A percentile compares a stretch with the other conserved stretches of the same genome.
Evolutionary conservation across 192 early-diverging fungal species (phyloP).

Genomic region (Umbelopsis vinacea): DNA sequence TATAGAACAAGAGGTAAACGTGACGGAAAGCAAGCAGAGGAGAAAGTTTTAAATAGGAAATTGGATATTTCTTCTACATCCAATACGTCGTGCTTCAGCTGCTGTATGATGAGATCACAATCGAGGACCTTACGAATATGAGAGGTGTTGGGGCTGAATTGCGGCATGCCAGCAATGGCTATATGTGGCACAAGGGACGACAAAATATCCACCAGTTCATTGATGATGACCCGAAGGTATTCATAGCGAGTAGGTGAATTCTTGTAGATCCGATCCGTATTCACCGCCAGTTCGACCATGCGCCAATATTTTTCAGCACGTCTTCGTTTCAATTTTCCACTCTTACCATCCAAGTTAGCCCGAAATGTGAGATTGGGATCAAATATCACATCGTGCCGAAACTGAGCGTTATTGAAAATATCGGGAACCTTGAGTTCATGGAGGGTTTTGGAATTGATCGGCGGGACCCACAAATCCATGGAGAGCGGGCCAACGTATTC

Average conservation of each 20-base stretch:
- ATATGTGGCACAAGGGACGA: slow-evolving; percentile 58
- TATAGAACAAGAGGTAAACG: slow-evolving; percentile 55
- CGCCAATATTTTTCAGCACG: slow-evolving; percentile 75
- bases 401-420: slow-evolving; percentile 83
- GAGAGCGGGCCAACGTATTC: not conserved
- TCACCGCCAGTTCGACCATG: slow-evolving; percentile 62
- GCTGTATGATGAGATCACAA: slow-evolving; percentile 58
- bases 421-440: slow-evolving; percentile 82
- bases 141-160: slow-evolving; percentile 41
- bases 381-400: slow-evolving; percentile 90
- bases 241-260: slow-evolving; percentile 29
- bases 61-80: slow-evolving; percentile 59
- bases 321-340: slow-evolving; percentile 64
- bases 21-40: slow-evolving; percentile 55
- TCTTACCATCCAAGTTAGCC: slow-evolving; percentile 78
- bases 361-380: slow-evolving; percentile 91
- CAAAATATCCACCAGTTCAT: slow-evolving; percentile 79
- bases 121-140: slow-evolving; percentile 58
- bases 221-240: slow-evolving; percentile 67
- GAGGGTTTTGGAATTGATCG: slow-evolving; percentile 85
- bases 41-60: slow-evolving; percentile 66
- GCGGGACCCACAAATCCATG: slow-evolving; percentile 53
- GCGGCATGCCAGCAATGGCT: slow-evolving; percentile 18
- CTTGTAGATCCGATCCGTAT: slow-evolving; percentile 13
- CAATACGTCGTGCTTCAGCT: slow-evolving; percentile 71